Base-by-base conservation (phyloP, 768 basidiomycete genomes). In the Leucogyrophana mollusca region DNA sequence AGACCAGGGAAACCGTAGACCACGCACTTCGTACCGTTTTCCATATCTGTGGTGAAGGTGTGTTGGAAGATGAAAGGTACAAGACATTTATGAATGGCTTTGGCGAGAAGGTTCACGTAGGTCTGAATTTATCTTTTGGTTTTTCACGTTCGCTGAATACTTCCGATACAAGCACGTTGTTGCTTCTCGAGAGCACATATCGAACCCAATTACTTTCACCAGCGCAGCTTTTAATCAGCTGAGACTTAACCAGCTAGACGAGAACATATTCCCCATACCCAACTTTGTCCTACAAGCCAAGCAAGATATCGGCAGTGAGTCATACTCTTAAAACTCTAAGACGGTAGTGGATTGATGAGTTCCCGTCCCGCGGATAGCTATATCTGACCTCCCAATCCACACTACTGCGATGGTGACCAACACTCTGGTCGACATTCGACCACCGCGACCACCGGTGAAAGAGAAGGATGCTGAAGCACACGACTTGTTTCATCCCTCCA, bases 201-300 rank as follows among this genome's bases (percentile, higher is more conserved):
- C 80, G 1, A 79, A 94, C 59, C 79, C 77, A 1, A 71, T 91
- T 16, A 83, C 83, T 9, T 94, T 90, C 58, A 85, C 82, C 2
- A 83, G 82, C 24, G 78, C 83, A 3, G 85, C 85, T 7, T 79
- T 80, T 53, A 81, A 80, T 51, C 86, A 90, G 50, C 73, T 90
- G 16, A 77, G 82, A 40, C 72, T 97, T 13, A 80, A 80, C 53
- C 71, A 83, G 47, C 70, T 95, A 20, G 90, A 95, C 54, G 51
- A 74, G 1, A 63, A 77, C 2, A 78, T 94, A 56, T 97, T 96
- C 70, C 79, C 79, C 0, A 57, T 86, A 11, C 87, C 85, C 0
- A 69, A 81, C 47, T 81, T 76, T 57, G 68, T 67, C 0, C 59
- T 78, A 34, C 57, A 61, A 0, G 62, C 81, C 9, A 55, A 62